Percentiles rank a stretch among this genome's conserved stretches.
Conservation (phyloP, 495 filamentous ascomycete species). For the Talaromyces thailandensis region DNA sequence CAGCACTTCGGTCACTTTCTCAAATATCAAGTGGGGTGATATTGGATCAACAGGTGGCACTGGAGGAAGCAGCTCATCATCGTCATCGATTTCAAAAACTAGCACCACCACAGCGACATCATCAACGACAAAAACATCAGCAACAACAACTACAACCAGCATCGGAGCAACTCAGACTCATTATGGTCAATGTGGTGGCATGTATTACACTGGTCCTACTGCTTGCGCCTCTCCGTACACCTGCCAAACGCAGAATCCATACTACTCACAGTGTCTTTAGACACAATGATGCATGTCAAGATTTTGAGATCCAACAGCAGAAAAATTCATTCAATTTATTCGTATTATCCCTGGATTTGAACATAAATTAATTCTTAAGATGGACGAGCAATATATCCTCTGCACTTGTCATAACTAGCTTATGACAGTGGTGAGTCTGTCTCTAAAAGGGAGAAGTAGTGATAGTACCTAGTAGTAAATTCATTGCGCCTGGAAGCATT, state of each 20-base stretch:
- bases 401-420: not conserved
- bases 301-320: not conserved
- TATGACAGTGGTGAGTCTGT: not conserved
- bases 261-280: conserved; percentile 37
- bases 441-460: not conserved
- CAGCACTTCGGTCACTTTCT: conserved; percentile 22
- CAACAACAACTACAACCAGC: not conserved
- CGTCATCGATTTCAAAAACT: not conserved
- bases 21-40: conserved; percentile 28
- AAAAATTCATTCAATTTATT: not conserved
- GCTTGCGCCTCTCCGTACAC: conserved; percentile 30
- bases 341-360: not conserved
- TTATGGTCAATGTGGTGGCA: conserved; percentile 47
- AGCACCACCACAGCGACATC: not conserved
- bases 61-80: not conserved
- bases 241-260: conserved; percentile 38
- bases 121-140: not conserved
- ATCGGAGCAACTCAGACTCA: conserved; percentile 10
- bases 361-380: not conserved
- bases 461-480: conserved; percentile 1
- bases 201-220: conserved; percentile 36
- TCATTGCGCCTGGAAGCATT: not conserved
- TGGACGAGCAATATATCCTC: not conserved
- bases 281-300: not conserved
- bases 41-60: conserved; percentile 20